Evolutionary conservation across 2,329 filamentous ascomycete species (phyloP), one percentile per base, ranked within the genome.

Genomic region (Penicillium sp.): DNA sequence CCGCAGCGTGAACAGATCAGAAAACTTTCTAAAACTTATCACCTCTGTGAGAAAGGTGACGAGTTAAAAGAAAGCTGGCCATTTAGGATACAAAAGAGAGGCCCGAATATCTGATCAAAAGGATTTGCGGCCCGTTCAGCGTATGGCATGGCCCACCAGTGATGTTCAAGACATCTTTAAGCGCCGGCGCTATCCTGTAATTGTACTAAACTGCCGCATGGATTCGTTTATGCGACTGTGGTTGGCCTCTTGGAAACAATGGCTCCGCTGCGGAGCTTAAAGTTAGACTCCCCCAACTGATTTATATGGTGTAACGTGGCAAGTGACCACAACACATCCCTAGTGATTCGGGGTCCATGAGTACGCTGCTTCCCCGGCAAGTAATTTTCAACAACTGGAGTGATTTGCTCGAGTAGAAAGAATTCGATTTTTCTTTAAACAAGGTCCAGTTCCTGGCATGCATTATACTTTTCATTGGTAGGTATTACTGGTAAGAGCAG

Each of bases 121-220:
- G n/a, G 11, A 34, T 34, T 34, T 7, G 31, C 31, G n/a, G 13
- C 13, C n/a, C n/a, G 31, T 14, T 9, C 31, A 34, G 7, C 13
- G n/a, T 34, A 16, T 10, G 31, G 31, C 3, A 29, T 29, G 31
- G 31, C 31, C 31, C 31, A 34, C 31, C 31, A 34, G 31, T 34
- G 31, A 34, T 5, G 13, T 34, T 34, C 13, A 7, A 34, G 13
- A 34, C 13, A 34, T 34, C 31, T 5, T 52, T 59, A 59, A 59
- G 56, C 56, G 56, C 56, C 56, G 43, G 48, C 56, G 53, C 53
- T 51, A 56, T 44, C 2, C 49, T 18, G n/a, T 11, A n/a, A 29
- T 21, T 0, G 13, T 5, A 16, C 51, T 53, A 48, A 44, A 3
- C 13, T 26, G 9, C 37, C 45, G 29, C 39, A 14, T 51, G 31